These are phyloP conservation scores for Bonnemaisonia californica DNA, from an alignment of 31 red algal species.

Conservation along the genomic window DNA sequence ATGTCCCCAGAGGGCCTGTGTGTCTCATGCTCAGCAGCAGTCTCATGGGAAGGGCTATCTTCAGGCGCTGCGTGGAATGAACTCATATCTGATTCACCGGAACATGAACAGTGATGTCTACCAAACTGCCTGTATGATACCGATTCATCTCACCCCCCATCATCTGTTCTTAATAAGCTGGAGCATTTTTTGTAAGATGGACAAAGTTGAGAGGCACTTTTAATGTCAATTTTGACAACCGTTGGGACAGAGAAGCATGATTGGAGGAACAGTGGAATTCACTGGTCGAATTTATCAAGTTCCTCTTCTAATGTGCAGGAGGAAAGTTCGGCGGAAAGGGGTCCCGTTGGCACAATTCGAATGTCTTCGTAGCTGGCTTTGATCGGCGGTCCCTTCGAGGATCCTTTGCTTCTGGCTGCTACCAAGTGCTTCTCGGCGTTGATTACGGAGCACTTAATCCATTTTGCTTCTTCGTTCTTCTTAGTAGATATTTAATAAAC, in stretches of 20 bases:
- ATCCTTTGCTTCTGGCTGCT: neutral
- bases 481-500: conserved; percentile 17
- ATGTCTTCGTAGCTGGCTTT: conserved; percentile 15
- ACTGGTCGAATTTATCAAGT: neutral
- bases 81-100: no score
- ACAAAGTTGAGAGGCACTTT: neutral
- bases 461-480: conserved; percentile 9
- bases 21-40: no score
- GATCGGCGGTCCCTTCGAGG: conserved; percentile 1
- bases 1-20: no score
- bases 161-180: conserved; percentile 9
- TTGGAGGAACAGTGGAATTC: neutral
- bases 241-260: neutral
- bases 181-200: neutral
- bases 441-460: neutral
- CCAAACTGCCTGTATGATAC: no score
- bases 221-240: neutral
- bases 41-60: no score
- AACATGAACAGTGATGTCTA: no score
- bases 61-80: no score
- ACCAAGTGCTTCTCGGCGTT: neutral
- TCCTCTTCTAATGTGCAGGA: conserved; percentile 19
- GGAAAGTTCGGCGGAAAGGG: neutral
- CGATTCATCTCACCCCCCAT: neutral
- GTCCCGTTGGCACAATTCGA: neutral